Base-by-base conservation (phyloP, 352 stramenopile genomes). In the Peronospora farinosa region DNA sequence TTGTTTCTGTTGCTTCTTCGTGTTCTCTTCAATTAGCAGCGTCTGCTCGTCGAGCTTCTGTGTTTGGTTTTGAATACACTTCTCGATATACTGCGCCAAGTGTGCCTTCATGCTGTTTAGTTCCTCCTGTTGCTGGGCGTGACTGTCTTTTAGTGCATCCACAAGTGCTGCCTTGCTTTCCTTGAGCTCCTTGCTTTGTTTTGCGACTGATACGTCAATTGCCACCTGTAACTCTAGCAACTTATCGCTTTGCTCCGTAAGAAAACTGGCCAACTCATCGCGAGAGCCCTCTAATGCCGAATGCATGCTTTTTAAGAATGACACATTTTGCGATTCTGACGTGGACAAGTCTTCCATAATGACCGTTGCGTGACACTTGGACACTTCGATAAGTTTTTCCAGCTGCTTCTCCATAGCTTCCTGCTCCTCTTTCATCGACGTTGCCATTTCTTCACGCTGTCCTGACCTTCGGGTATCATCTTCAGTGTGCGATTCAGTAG, bases 11-110 rank as follows among this genome's bases (percentile, higher is more conserved):
- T 80, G 69, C 1, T 63, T 57, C 17, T 46, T 41, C 12, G 56
- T 41, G 23, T 58, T 72, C 40, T 60, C 55, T 51, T 78, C 57
- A 25, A 84, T 60, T 5, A 80, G 43, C 27, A 43, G 25, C n/a
- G 72, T 77, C 35, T 84, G 69, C 32, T 78, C 62, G 15, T 66
- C 25, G 7, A 84, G 63, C 35, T 73, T 74, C 35, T 65, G 51
- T 2, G 47, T 25, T 41, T 79, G 67, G 9, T 36, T 64, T 32
- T 74, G 56, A 16, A 74, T 62, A 43, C 65, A 78, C 30, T 67
- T 69, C 19, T 77, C 70, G 32, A 84, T 61, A 23, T 67, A 74
- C 55, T 69, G 47, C 30, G 57, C 53, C 21, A 84, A 27, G 43
- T 78, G 63, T n/a, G 39, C 15, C 46, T 81, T 81, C 41, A 84